Evolutionary conservation across 805 yeast species (phyloP), one percentile per base, ranked within the genome.

Genomic region (Candida peoriensis): DNA sequence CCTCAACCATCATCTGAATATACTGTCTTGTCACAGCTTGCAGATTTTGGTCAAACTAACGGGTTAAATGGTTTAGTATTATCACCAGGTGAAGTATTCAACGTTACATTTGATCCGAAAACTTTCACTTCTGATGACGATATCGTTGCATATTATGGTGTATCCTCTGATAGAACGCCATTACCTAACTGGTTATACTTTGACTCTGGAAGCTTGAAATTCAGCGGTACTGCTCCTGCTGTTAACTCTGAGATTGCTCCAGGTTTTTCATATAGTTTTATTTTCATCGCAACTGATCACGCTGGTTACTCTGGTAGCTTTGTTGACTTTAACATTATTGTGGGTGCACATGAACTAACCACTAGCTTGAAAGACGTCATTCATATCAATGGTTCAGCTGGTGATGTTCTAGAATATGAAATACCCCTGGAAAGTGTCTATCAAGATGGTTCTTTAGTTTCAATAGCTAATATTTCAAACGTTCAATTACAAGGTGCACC

Each of bases 201-300:
- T 54, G 79, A 87, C 51, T 48, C 67, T 3, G 50, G 71, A 5
- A 65, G 68, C 24, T 63, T 86, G 44, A 72, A 83, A 15, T 90
- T 88, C 58, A 68, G 76, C 28, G 98, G 98, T 21, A 79, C 81
- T 2, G 90, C 96, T 1, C 98, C 98, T 9, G 67, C 81, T 7
- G 85, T 85, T 21, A 81, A 85, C 46, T 84, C 96, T 2, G 69
- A 73, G 13, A 81, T 87, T 47, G 98, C 98, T 1, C 97, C 97
- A 9, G 85, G 95, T 26, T 67, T 75, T 44, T 63, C 67, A 27
- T 93, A 76, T 55, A 70, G 74, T 13, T 77, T 90, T 46, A 68
- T 76, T 28, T 70, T 89, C 46, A 77, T 88, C 37, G 96, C 89
- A 2, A 67, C 95, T 2, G 96, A 88, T 50, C 75, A 76, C 50